These are phyloP conservation scores for Candida dajiaensis DNA, from an alignment of 805 yeast species.

Conservation along the genomic window DNA sequence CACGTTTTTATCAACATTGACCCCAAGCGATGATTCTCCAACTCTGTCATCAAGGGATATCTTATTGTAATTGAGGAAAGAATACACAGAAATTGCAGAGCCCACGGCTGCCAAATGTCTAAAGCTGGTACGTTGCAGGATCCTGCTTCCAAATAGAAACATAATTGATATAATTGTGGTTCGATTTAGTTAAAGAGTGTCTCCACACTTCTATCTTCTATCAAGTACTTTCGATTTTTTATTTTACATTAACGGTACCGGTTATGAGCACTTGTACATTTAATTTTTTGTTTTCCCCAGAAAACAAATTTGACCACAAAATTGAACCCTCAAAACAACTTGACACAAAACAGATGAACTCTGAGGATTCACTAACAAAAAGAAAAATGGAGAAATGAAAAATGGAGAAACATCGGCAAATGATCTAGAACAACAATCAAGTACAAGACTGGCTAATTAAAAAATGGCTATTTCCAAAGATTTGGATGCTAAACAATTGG, in stretches of 20 bases:
- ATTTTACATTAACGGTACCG: too few relatives aligned
- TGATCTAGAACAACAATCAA: not conserved
- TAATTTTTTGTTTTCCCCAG: too few relatives aligned
- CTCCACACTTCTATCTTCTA: too few relatives aligned
- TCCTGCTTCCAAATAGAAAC: not conserved
- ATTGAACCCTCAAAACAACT: not conserved
- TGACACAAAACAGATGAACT: not conserved
- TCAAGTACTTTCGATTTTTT: too few relatives aligned
- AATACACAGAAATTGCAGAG: not conserved
- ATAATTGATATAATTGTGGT: not conserved
- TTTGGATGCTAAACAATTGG: not conserved
- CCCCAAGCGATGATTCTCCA: slow-evolving; percentile 18
- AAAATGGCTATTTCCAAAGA: not conserved
- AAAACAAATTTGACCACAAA: not conserved
- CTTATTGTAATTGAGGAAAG: not conserved
- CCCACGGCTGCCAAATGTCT: not conserved
- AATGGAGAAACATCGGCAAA: not conserved
- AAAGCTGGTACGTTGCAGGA: not conserved
- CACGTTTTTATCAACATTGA: slow-evolving; percentile 45
- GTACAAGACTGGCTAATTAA: not conserved
- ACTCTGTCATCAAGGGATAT: slow-evolving; percentile 11
- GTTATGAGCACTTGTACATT: too few relatives aligned
- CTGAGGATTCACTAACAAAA: too few relatives aligned
- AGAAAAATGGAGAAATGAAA: too few relatives aligned
- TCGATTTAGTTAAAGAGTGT: too few relatives aligned